Evolutionary conservation across 2,329 filamentous ascomycete species (phyloP).

Genomic region (Calonectria multiphialidica): DNA sequence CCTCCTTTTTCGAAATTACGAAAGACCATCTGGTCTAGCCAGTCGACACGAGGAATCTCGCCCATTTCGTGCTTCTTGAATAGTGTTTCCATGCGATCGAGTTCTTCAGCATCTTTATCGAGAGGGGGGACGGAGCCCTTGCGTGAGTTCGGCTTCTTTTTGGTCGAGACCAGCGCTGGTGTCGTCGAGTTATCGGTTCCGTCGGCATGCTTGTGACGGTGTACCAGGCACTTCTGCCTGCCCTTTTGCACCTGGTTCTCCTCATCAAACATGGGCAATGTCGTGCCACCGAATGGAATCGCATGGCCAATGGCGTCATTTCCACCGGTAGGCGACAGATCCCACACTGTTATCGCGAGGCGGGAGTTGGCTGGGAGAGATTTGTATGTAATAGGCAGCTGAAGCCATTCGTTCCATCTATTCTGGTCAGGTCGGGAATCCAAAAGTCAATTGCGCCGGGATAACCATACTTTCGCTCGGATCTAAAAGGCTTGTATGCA

Average conservation of each 20-base stretch:
- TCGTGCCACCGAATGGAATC: constrained; percentile 94
- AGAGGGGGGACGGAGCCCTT: constrained; percentile 63
- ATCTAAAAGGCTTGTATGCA: constrained; percentile 90
- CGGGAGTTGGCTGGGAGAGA: constrained; percentile 85
- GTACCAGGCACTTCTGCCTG: constrained; percentile 88
- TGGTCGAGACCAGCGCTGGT: constrained; percentile 72
- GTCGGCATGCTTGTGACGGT: constrained; percentile 86
- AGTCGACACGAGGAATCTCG: constrained; percentile 91
- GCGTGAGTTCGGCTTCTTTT: constrained; percentile 63
- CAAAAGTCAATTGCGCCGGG: not conserved
- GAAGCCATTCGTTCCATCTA: constrained; percentile 97
- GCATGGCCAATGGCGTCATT: constrained; percentile 79
- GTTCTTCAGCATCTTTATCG: constrained; percentile 83
- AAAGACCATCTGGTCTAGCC: constrained; percentile 96
- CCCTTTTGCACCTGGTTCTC: constrained; percentile 94
- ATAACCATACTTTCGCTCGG: constrained; percentile 69
- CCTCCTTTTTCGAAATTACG: constrained; percentile 86
- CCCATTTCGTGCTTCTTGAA: constrained; percentile 99
- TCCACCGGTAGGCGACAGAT: constrained; percentile 84
- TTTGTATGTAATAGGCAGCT: constrained; percentile 86
- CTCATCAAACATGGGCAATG: constrained; percentile 89
- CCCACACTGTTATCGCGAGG: constrained; percentile 95
- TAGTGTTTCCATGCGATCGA: constrained; percentile 88
- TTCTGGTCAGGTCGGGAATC: constrained; percentile 30
- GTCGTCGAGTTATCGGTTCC: constrained; percentile 85